Base-by-base conservation (phyloP, 2,329 filamentous ascomycete species). In the Fusarium aywerte region DNA sequence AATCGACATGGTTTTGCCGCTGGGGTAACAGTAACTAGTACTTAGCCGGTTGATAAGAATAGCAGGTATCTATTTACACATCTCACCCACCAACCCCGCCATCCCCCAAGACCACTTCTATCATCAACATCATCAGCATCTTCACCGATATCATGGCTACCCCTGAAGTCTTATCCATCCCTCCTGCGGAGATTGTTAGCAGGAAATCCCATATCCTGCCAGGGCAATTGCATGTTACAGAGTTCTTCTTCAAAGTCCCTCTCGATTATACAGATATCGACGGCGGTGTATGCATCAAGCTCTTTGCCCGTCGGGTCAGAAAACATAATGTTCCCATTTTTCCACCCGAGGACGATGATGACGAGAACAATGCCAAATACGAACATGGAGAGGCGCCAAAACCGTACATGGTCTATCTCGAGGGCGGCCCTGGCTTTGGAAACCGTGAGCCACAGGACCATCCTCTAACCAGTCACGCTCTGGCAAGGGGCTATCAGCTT, bases 191-290 rank as follows among this genome's bases (percentile, higher is more conserved):
- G 65, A 74, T 82, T 49, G 43, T 81, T 43, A 79, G 77, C 71
- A 80, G 78, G 70, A 81, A 78, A 49, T 78, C 79, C 5, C 82
- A 85, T 67, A 60, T 77, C 39, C 54, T 80, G n/a, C 80, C 80
- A 27, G 92, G 92, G 47, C 90, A 89, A 75, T 83, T 96, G 43
- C 83, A 86, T 62, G 86, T 96, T 62, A 91, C 91, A 3, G 93
- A 97, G 76, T 85, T 95, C 73, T 91, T 93, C 82, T 97, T 97
- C 78, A 86, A 92, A 69, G 93, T 97, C 12, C 93, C 94, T 5
- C 84, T 92, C 63, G 91, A 97, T 80, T 91, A 97, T 78, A 79
- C 80, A 64, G 85, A 89, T 54, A 88, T 88, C 2, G 76, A 81
- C 4, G 81, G 83, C 29, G 45, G 32, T 27, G 86, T 85, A 45